These are phyloP conservation scores for Carallia pectinifolia DNA, from an alignment of 345 rosid species.

Conservation along the genomic window DNA sequence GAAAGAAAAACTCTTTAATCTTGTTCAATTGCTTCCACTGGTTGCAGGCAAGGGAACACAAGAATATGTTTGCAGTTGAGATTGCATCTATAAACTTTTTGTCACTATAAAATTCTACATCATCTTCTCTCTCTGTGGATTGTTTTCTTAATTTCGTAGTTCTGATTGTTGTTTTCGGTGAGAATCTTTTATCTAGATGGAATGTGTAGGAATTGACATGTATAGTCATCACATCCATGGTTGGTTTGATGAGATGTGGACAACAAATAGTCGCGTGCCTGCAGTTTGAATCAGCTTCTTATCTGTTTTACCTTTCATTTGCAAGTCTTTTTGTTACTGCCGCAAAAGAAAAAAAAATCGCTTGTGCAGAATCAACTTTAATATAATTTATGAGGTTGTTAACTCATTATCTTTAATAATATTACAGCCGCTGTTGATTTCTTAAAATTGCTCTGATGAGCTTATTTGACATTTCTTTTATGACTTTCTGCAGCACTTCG, in stretches of 20 bases:
- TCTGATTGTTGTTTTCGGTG: not conserved
- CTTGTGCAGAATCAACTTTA: too few relatives aligned
- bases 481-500: slow-evolving; percentile 53
- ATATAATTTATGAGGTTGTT: not conserved
- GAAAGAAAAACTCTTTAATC: too few relatives aligned
- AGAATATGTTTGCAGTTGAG: too few relatives aligned
- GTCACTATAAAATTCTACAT: not conserved
- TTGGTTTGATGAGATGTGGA: not conserved
- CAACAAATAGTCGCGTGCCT: not conserved
- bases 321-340: not conserved
- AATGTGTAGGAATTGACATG: too few relatives aligned
- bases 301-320: not conserved
- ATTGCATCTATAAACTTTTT: not conserved
- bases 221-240: not conserved
- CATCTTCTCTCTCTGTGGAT: not conserved
- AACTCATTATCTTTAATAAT: slow-evolving; percentile 2
- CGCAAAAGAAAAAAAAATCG: too few relatives aligned
- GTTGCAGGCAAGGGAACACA: not conserved
- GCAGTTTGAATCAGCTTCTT: not conserved
- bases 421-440: not conserved
- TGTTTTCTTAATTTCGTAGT: not conserved
- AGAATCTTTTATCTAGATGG: not conserved
- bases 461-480: slow-evolving; percentile 17
- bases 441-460: slow-evolving; percentile 8
- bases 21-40: not conserved